These are phyloP conservation scores for Boletus pseudo-olivaceus DNA, from an alignment of 768 basidiomycete genomes.

Conservation along the genomic window DNA sequence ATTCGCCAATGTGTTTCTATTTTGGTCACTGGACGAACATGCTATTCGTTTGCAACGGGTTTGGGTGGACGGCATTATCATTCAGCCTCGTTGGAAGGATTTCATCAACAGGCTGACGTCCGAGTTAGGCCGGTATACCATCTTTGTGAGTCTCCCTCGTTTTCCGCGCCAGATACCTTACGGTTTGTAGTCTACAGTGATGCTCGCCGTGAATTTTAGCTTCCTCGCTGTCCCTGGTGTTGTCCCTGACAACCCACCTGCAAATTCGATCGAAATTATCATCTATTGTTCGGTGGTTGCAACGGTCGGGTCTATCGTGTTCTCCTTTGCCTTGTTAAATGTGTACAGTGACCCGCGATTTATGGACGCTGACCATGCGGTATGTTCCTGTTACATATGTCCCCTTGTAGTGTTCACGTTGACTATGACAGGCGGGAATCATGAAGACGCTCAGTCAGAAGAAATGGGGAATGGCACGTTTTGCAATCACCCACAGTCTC, in stretches of 20 bases:
- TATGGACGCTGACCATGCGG: constrained; percentile 1
- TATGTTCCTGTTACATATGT: not conserved
- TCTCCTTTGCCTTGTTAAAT: constrained; percentile 7
- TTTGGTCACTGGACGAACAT: constrained; percentile 6
- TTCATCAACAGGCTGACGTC: constrained; percentile 4
- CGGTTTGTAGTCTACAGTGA: constrained; percentile 11
- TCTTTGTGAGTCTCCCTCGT: constrained; percentile 1
- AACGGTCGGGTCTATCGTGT: constrained; percentile 11
- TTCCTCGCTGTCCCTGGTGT: constrained; percentile 14
- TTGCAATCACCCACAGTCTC: constrained; percentile 17
- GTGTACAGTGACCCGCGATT: constrained; percentile 10
- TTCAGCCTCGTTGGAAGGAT: constrained; percentile 12
- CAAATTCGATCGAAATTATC: not conserved
- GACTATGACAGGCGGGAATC: not conserved
- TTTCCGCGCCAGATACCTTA: not conserved
- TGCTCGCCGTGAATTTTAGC: constrained; percentile 16
- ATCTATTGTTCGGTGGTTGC: constrained; percentile 14
- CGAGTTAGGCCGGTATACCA: constrained; percentile 11
- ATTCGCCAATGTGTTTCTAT: not conserved
- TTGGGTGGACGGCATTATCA: constrained; percentile 10
- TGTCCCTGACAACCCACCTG: not conserved
- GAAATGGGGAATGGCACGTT: constrained; percentile 1
- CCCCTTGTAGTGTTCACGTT: not conserved
- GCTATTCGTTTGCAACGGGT: constrained; percentile 11
- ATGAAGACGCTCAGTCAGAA: constrained; percentile 3